Percentiles rank a stretch among this genome's conserved stretches.
Conservation (phyloP, 441 rosid genomes). For the Brassica hybrid region DNA sequence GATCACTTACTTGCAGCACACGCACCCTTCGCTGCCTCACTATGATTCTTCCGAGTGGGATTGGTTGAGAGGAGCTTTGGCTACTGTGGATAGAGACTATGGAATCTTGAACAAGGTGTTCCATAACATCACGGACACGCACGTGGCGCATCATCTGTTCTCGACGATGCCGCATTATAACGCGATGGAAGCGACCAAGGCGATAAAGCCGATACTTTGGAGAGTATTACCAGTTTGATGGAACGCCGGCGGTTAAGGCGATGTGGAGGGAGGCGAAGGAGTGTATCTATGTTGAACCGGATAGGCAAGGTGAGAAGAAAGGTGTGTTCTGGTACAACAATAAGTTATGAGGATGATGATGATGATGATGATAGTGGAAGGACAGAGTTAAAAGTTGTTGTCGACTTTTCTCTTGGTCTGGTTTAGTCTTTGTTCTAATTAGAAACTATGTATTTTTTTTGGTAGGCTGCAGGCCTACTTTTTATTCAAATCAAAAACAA, state of each 20-base stretch:
- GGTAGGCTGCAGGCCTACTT: no score
- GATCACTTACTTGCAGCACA: constrained; percentile 92
- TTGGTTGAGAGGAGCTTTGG: constrained; percentile 90
- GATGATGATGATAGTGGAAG: no score
- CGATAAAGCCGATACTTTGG: constrained; percentile 82
- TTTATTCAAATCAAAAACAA: no score
- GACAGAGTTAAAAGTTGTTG: not conserved
- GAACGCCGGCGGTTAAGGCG: constrained; percentile 75
- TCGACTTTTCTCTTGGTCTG: constrained; percentile 30
- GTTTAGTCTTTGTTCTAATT: no score
- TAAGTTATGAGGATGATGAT: constrained; percentile 28
- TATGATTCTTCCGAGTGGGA: constrained; percentile 93
- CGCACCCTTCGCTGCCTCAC: constrained; percentile 87
- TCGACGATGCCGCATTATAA: constrained; percentile 94
- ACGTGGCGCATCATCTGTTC: constrained; percentile 90
- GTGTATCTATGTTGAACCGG: constrained; percentile 82
- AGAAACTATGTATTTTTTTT: no score
- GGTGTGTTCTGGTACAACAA: constrained; percentile 90
- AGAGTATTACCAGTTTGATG: constrained; percentile 81
- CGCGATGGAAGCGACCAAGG: constrained; percentile 94
- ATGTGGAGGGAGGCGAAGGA: constrained; percentile 94
- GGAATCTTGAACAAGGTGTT: constrained; percentile 87
- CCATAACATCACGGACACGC: constrained; percentile 93
- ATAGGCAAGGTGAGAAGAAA: constrained; percentile 61
- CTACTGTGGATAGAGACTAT: constrained; percentile 91